Evolutionary conservation across 192 early-diverging fungal genomes (phyloP).

Genomic region (Spizellomyces punctatus): DNA sequence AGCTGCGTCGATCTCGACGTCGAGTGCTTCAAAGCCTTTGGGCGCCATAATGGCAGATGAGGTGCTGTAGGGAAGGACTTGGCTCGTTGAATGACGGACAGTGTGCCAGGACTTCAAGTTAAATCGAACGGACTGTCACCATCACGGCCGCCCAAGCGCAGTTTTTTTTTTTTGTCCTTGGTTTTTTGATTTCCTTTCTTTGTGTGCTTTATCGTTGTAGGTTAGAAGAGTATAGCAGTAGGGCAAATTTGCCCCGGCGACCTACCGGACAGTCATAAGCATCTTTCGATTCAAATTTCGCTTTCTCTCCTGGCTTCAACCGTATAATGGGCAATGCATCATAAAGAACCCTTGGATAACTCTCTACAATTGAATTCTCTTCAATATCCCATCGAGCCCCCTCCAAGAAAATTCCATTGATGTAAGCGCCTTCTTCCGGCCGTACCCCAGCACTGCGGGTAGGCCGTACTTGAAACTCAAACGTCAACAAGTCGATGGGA

Average conservation of each 20-base stretch:
- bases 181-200: too few species aligned
- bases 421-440: slow-evolving; percentile 65
- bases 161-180: too few species aligned
- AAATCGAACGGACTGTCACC: too few species aligned
- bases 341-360: slow-evolving; percentile 53
- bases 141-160: too few species aligned
- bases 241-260: slow-evolving; percentile 28
- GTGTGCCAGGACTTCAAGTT: too few species aligned
- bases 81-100: too few species aligned
- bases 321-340: slow-evolving; percentile 62
- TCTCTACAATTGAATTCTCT: slow-evolving; percentile 57
- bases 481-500: slow-evolving; percentile 59
- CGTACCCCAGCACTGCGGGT: slow-evolving; percentile 55
- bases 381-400: slow-evolving; percentile 63
- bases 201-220: too few species aligned
- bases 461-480: slow-evolving; percentile 57
- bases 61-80: too few species aligned
- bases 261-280: slow-evolving; percentile 66
- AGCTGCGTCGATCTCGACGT: too few species aligned
- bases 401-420: slow-evolving; percentile 62
- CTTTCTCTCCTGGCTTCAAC: slow-evolving; percentile 56
- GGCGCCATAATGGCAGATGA: too few species aligned
- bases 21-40: too few species aligned
- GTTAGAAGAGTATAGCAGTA: too few species aligned
- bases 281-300: slow-evolving; percentile 38